A percentile compares a stretch with the other conserved stretches of the same genome.
Conservation (phyloP, 1,139 yeast genomes). For the Protomyces inundatus region DNA sequence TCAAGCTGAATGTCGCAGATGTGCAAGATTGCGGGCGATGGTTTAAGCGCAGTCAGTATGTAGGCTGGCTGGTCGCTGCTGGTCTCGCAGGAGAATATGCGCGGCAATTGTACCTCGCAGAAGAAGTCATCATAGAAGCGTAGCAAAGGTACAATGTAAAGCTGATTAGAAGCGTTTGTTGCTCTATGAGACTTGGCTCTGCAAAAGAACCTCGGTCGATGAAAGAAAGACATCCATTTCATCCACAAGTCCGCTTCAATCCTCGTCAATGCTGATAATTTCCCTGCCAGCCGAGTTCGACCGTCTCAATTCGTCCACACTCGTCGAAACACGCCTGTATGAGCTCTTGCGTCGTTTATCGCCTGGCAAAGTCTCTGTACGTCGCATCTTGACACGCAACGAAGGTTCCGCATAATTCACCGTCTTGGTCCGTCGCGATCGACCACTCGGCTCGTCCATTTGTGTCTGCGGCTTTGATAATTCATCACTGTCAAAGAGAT, state of each 20-base stretch:
- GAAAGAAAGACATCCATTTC: too few species aligned
- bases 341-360: conserved; percentile 24
- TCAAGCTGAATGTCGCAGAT: conserved; percentile 5
- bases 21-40: conserved; percentile 15
- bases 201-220: too few species aligned
- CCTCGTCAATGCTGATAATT: conserved; percentile 14
- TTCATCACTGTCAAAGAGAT: neutral
- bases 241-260: neutral
- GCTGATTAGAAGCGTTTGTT: too few species aligned
- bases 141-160: too few species aligned
- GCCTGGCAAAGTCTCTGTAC: conserved; percentile 48
- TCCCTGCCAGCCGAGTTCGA: conserved; percentile 1
- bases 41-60: conserved; percentile 15
- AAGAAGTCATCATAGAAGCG: neutral
- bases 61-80: conserved; percentile 22
- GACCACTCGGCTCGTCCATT: neutral
- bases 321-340: conserved; percentile 6
- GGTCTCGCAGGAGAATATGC: conserved; percentile 12
- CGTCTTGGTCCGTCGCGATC: conserved; percentile 45
- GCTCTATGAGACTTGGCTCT: too few species aligned
- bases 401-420: conserved; percentile 69
- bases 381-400: conserved; percentile 61
- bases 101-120: neutral
- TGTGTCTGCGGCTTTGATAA: neutral
- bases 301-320: neutral